Evolutionary conservation across 306 rosid species (phyloP).

Genomic region (Senna siamea): DNA sequence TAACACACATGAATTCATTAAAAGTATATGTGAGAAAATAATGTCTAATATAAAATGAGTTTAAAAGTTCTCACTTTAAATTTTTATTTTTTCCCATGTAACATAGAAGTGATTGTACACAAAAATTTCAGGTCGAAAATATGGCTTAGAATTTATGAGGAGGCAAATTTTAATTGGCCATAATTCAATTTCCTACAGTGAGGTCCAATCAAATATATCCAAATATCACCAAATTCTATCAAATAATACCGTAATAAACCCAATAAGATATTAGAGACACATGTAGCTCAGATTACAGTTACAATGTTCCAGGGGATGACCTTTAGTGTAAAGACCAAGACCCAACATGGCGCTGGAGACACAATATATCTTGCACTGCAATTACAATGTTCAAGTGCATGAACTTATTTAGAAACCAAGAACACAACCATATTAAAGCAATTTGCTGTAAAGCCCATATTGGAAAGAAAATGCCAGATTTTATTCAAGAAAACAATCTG

Average conservation of each 20-base stretch:
- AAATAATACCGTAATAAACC: not conserved
- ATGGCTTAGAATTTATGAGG: not conserved
- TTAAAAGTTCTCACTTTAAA: not conserved
- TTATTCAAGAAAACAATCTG: not conserved
- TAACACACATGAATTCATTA: not conserved
- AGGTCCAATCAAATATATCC: not conserved
- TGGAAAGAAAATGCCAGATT: slow-evolving; percentile 6
- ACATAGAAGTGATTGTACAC: too few species aligned
- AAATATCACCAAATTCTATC: not conserved
- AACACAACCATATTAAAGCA: not conserved
- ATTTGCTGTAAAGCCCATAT: not conserved
- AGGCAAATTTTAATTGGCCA: not conserved
- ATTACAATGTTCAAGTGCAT: not conserved
- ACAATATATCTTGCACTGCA: not conserved
- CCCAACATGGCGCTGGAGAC: not conserved
- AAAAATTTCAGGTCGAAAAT: too few species aligned
- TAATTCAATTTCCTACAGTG: not conserved
- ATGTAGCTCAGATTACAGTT: not conserved
- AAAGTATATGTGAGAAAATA: not conserved
- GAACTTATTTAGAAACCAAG: not conserved
- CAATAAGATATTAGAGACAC: not conserved
- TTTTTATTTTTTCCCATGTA: not conserved
- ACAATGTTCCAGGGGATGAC: not conserved
- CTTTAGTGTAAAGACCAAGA: not conserved
- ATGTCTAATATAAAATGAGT: not conserved